These are phyloP conservation scores for Penicillium thymicola DNA, from an alignment of 2,329 filamentous ascomycete species.

Conservation along the genomic window DNA sequence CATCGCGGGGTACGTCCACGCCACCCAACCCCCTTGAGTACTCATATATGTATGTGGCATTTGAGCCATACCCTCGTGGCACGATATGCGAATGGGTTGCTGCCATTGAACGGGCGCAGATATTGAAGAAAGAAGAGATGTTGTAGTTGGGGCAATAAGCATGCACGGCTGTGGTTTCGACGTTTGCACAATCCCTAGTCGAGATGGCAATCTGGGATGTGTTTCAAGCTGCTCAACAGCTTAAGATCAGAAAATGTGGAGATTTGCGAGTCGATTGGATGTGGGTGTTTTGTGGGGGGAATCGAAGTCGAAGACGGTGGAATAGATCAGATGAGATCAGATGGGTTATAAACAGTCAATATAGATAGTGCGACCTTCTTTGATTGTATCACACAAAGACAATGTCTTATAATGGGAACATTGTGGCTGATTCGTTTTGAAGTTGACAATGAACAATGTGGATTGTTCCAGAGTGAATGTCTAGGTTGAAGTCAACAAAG, in stretches of 20 bases:
- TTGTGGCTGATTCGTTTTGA: not conserved
- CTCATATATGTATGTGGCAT: slow-evolving; percentile 41
- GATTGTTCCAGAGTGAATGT: not conserved
- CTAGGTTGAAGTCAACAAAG: slow-evolving; percentile 2
- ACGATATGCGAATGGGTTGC: slow-evolving; percentile 20
- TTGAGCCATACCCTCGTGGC: slow-evolving; percentile 29
- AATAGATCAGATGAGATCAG: not conserved
- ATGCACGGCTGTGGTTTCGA: not conserved
- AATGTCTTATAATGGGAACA: slow-evolving; percentile 1
- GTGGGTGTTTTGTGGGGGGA: slow-evolving; percentile 2
- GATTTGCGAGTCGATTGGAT: not conserved
- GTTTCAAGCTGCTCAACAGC: not conserved
- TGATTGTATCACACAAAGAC: slow-evolving; percentile 7
- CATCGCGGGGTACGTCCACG: slow-evolving; percentile 40
- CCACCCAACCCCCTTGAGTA: slow-evolving; percentile 41
- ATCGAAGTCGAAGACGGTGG: not conserved
- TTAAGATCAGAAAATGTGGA: not conserved
- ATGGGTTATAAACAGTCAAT: not conserved
- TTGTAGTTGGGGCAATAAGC: not conserved
- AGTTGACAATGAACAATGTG: not conserved
- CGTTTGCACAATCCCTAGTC: not conserved
- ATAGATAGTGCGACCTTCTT: slow-evolving; percentile 1
- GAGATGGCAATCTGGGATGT: not conserved
- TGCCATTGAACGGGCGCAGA: slow-evolving; percentile 29
- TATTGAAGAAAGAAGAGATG: slow-evolving; percentile 4